Conservation (phyloP, 805 yeast species). For the Saccharomycopsis sp. region DNA sequence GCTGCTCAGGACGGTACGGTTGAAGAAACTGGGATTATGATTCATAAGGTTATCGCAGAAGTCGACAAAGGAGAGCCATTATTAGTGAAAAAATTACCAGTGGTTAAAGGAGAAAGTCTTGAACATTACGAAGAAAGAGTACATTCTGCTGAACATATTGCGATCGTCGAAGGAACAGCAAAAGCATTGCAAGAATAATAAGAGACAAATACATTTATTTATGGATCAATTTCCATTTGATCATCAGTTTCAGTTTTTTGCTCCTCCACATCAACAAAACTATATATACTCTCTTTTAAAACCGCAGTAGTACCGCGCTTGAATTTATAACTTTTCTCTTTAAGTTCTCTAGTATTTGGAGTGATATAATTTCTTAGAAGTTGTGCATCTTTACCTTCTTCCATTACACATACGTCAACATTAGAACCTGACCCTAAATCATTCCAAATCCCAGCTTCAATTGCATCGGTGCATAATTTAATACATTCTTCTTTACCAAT, state of each 20-base stretch:
- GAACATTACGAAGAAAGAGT: constrained; percentile 79
- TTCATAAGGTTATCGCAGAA: constrained; percentile 91
- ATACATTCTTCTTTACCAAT: constrained; percentile 86
- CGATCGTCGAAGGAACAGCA: constrained; percentile 87
- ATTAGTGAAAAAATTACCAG: constrained; percentile 68
- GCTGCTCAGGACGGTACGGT: constrained; percentile 85
- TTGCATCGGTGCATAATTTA: constrained; percentile 83
- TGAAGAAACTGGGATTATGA: constrained; percentile 85
- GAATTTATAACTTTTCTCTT: constrained; percentile 79
- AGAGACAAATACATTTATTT: too few species aligned
- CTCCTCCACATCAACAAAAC: constrained; percentile 59
- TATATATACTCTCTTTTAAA: constrained; percentile 53
- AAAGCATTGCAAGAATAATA: constrained; percentile 37
- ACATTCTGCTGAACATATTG: constrained; percentile 77
- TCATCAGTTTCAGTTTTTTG: constrained; percentile 28
- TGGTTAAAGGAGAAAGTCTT: constrained; percentile 64
- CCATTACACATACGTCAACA: constrained; percentile 97
- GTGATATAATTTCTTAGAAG: constrained; percentile 80
- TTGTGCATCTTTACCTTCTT: constrained; percentile 80
- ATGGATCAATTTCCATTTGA: constrained; percentile 46
- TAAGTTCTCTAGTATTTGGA: constrained; percentile 81
- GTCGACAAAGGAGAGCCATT: constrained; percentile 93
- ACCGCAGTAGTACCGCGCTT: constrained; percentile 92
- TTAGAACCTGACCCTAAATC: constrained; percentile 98
- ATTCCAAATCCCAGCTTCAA: constrained; percentile 97